Conservation (phyloP, 1,284 basidiomycete species). For the Sparassis latifolia region DNA sequence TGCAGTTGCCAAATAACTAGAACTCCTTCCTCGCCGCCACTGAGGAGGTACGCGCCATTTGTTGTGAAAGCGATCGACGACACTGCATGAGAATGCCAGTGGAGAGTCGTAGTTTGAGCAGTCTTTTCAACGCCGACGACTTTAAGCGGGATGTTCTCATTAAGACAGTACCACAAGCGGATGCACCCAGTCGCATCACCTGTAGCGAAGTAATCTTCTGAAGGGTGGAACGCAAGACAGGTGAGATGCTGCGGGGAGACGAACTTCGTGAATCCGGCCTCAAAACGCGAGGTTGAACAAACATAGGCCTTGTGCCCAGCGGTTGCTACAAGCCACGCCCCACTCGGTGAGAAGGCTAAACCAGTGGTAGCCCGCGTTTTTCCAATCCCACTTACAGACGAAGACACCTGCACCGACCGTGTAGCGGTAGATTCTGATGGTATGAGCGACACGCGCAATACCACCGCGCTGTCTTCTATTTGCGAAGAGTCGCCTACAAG, state of each 20-base stretch:
- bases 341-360: conserved; percentile 70
- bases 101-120: conserved; percentile 80
- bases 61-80: conserved; percentile 83
- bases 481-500: conserved; percentile 1
- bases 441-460: conserved; percentile 56
- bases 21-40: conserved; percentile 94
- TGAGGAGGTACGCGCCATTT: conserved; percentile 90
- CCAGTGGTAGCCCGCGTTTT: conserved; percentile 63
- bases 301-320: conserved; percentile 83
- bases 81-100: conserved; percentile 99
- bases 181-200: conserved; percentile 86
- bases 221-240: conserved; percentile 85
- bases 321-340: conserved; percentile 77
- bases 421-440: conserved; percentile 37
- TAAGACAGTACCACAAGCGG: conserved; percentile 88
- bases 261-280: conserved; percentile 79
- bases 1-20: conserved; percentile 94
- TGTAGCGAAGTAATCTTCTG: conserved; percentile 91
- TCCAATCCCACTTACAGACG: conserved; percentile 52
- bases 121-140: conserved; percentile 60
- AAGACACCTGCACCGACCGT: conserved; percentile 40
- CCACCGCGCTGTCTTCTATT: conserved; percentile 45
- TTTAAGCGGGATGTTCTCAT: conserved; percentile 45
- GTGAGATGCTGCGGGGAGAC: conserved; percentile 78
- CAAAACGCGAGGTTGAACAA: conserved; percentile 47